Evolutionary conservation across 768 basidiomycete species (phyloP), one percentile per base, ranked within the genome.

Genomic region (Phlebiopsis flavidoalba): DNA sequence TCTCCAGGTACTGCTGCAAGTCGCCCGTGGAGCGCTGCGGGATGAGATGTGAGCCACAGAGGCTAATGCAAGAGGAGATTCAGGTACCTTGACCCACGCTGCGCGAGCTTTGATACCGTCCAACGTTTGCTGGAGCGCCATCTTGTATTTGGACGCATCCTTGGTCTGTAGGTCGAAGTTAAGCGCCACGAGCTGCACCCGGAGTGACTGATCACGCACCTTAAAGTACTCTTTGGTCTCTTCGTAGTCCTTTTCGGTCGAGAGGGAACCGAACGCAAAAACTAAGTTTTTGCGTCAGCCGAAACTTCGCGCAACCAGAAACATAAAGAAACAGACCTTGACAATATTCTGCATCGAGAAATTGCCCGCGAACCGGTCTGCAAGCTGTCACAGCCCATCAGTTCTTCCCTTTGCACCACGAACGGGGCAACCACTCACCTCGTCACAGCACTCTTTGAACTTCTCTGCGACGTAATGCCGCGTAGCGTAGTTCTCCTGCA

Each of bases 171-270:
- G 19, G 21, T 0, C 5, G 3, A 56, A 14, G 8, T 15, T 31
- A 33, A 57, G 70, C 57, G 55, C 49, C 10, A 19, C 60, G 63
- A 63, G 45, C n/a, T 57, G 4, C 24, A 33, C 57, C 61, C 61
- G 51, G 43, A 21, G 21, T 33, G 33, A 17, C 17, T 12, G 8
- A 12, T 2, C 3, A 60, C 74, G 71, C 71, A 86, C 88, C 79
- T 86, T 82, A 79, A 94, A 98, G 80, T 92, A 96, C 4, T 74
- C 80, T 55, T 80, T 79, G 14, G 85, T 79, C 21, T 76, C 77
- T 55, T 84, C 74, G 46, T 82, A 78, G 74, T 97, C 95, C 60
- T 83, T 72, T 63, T 86, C 75, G 21, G 83, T 84, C n/a, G 87
- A 83, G 58, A 95, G 76, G 33, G 74, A 73, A 26, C 71, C 69